Evolutionary conservation across 2,329 filamentous ascomycete species (phyloP), one percentile per base, ranked within the genome.

Genomic region (Colletotrichum sp.): DNA sequence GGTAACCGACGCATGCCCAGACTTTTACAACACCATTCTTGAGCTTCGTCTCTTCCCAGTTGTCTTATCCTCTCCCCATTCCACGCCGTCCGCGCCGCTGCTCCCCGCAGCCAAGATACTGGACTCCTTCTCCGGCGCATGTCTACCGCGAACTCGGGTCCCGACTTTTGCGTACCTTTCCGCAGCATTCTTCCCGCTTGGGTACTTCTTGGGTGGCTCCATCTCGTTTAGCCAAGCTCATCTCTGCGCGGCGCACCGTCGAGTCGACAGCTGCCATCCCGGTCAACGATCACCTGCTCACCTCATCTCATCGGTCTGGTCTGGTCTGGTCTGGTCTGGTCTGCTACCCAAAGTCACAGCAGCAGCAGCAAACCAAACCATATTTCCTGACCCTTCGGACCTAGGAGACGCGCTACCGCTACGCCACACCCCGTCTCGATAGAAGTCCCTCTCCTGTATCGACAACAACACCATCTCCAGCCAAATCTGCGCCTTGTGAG

Each of bases 281-380:
- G 27, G 43, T 61, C 61, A 47, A 70, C 67, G 69, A 70, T 73
- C 70, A 73, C 54, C 70, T 73, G 70, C 66, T 66, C 70, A 59
- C 65, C 59, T 13, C 43, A 51, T 51, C 43, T 51, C 11, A 6
- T 51, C n/a, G 43, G 43, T n/a, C 43, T 51, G 43, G 43, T 51
- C 43, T 51, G 43, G 43, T n/a, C 43, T 51, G 43, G 43, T 51
- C 43, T 51, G 43, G 43, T n/a, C 47, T 58, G 47, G 66, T 34
- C 70, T 63, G 54, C 29, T 38, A n/a, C 66, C 54, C 43, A 36
- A 43, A 62, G 33, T 54, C 31, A 64, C 31, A 33, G 55, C 43
- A 36, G n/a, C 43, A 34, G n/a, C 47, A 33, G 43, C 21, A 51
- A 34, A 27, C 62, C 21, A 34, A 51, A 8, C 43, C 43, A 51